These are phyloP conservation scores for Verticillium nonalfalfae DNA, from an alignment of 2,329 filamentous ascomycete species.

Conservation along the genomic window DNA sequence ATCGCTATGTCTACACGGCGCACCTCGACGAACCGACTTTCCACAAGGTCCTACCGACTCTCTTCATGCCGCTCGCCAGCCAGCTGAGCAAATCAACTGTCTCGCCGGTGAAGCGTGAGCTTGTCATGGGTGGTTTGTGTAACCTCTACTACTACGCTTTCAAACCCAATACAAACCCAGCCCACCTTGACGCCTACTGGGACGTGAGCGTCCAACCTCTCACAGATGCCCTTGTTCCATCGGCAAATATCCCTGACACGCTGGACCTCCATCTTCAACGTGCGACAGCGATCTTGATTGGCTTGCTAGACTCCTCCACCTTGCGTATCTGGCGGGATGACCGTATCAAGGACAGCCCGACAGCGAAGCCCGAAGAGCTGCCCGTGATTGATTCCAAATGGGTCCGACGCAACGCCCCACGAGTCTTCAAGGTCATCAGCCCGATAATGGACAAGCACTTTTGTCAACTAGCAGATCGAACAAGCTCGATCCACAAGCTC, in stretches of 20 bases:
- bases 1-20: conserved; percentile 71
- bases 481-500: conserved; percentile 45
- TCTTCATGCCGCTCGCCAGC: conserved; percentile 62
- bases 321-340: conserved; percentile 67
- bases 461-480: conserved; percentile 52
- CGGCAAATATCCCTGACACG: conserved; percentile 22
- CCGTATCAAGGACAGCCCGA: conserved; percentile 54
- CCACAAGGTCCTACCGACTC: conserved; percentile 37
- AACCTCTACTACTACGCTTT: conserved; percentile 80
- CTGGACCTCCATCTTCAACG: conserved; percentile 48
- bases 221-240: conserved; percentile 25
- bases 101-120: conserved; percentile 46
- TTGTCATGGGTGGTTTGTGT: conserved; percentile 64
- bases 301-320: conserved; percentile 56
- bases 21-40: conserved; percentile 56
- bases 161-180: conserved; percentile 58
- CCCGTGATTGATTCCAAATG: conserved; percentile 80
- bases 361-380: conserved; percentile 66
- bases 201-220: conserved; percentile 61
- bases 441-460: conserved; percentile 58
- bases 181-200: conserved; percentile 74
- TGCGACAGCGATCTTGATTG: conserved; percentile 61
- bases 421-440: conserved; percentile 56
- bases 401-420: conserved; percentile 65
- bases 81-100: conserved; percentile 54